These are phyloP conservation scores for Aspergillus cejpii DNA, from an alignment of 2,329 filamentous ascomycete species.

Conservation along the genomic window DNA sequence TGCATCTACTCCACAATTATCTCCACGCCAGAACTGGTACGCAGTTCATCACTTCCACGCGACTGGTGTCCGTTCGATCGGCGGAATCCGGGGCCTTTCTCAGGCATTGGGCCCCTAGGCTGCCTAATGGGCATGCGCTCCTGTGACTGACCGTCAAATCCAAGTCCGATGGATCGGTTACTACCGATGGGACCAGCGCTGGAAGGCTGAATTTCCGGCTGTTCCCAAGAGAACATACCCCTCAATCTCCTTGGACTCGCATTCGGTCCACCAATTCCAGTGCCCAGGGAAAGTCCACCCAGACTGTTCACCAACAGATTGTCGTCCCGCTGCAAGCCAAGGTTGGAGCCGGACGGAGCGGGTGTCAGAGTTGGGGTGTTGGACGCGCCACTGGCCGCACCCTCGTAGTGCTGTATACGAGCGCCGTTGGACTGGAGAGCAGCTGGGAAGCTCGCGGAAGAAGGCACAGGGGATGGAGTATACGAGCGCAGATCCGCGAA, in stretches of 20 bases:
- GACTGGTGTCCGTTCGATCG: conserved; percentile 57
- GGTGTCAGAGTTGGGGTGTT: conserved; percentile 62
- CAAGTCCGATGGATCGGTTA: conserved; percentile 56
- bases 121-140: conserved; percentile 54
- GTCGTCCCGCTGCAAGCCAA: conserved; percentile 50
- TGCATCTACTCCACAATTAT: conserved; percentile 56
- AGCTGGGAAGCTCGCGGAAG: conserved; percentile 78
- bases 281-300: conserved; percentile 53
- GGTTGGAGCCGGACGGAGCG: conserved; percentile 46
- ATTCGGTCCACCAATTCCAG: conserved; percentile 40
- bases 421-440: conserved; percentile 58
- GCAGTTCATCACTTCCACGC: conserved; percentile 58
- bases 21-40: conserved; percentile 54
- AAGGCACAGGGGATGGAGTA: conserved; percentile 85
- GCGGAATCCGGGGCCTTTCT: conserved; percentile 53
- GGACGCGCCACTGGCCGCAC: conserved; percentile 51
- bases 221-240: conserved; percentile 57
- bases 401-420: conserved; percentile 54
- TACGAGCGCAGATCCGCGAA: conserved; percentile 93
- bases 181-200: conserved; percentile 56
- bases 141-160: conserved; percentile 51
- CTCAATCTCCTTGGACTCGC: conserved; percentile 54
- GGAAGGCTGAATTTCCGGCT: conserved; percentile 44
- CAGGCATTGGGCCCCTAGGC: conserved; percentile 55
- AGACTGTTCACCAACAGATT: conserved; percentile 58